Conservation (phyloP, 2,329 filamentous ascomycete genomes). For the Xylaria arbuscula region DNA sequence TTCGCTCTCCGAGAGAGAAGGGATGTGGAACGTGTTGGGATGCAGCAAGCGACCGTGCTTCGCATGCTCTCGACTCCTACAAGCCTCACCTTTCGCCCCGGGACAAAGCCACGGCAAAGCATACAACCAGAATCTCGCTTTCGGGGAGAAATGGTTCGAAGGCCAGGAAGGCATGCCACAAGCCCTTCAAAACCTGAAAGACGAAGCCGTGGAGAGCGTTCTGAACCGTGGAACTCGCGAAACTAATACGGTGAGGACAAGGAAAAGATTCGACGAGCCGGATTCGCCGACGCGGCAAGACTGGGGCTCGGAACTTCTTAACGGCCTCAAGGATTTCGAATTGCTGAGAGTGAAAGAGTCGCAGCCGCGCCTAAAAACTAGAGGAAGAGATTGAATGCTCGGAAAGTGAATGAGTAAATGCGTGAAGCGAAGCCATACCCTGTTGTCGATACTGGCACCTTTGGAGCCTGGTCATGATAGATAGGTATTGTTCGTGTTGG, state of each 20-base stretch:
- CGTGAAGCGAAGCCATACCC: too few relatives aligned
- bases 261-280: not conserved
- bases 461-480: too few relatives aligned
- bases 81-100: not conserved
- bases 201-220: not conserved
- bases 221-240: too few relatives aligned
- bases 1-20: not conserved
- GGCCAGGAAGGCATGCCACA: not conserved
- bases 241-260: too few relatives aligned
- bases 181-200: not conserved
- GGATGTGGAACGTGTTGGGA: slow-evolving; percentile 7
- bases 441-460: too few relatives aligned
- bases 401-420: too few relatives aligned
- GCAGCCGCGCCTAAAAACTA: too few relatives aligned
- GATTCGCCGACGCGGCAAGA: not conserved
- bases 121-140: not conserved
- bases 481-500: too few relatives aligned
- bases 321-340: too few relatives aligned
- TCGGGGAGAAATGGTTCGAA: not conserved
- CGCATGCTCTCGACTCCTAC: not conserved
- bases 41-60: slow-evolving; percentile 12
- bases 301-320: too few relatives aligned
- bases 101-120: slow-evolving; percentile 6
- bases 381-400: too few relatives aligned
- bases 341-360: too few relatives aligned